These are phyloP conservation scores for Catunica adiposa DNA, from an alignment of 2,329 filamentous ascomycete species.

Conservation along the genomic window DNA sequence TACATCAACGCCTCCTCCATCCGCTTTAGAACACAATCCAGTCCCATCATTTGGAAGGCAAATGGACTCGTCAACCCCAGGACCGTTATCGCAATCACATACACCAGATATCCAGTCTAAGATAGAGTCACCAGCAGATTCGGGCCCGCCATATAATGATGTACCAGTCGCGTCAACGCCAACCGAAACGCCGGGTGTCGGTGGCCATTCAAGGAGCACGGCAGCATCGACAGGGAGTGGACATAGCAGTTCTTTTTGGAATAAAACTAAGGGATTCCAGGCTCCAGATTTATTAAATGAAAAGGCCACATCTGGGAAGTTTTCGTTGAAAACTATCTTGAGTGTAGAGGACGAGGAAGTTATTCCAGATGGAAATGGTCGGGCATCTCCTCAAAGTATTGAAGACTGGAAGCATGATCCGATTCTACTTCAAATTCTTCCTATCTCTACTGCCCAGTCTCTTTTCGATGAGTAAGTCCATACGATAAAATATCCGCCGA, in stretches of 20 bases:
- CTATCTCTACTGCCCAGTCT: not conserved
- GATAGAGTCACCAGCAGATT: conserved; percentile 4
- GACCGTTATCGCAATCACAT: not conserved
- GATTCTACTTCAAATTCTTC: not conserved
- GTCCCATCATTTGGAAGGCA: not conserved
- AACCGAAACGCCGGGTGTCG: not conserved
- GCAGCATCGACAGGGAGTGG: conserved; percentile 3
- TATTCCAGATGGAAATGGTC: not conserved
- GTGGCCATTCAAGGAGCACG: not conserved
- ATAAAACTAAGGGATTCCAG: conserved; percentile 18
- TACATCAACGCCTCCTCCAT: not conserved
- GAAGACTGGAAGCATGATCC: conserved; percentile 9
- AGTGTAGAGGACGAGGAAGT: conserved; percentile 15
- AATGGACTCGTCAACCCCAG: conserved; percentile 1
- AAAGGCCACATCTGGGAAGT: conserved; percentile 21
- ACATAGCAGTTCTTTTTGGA: conserved; percentile 9
- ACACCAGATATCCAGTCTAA: conserved; percentile 1
- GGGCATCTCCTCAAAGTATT: not conserved
- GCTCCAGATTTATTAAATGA: conserved; percentile 22
- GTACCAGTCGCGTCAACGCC: not conserved
- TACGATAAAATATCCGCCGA: not conserved
- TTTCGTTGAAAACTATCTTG: conserved; percentile 22
- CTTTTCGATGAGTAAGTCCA: conserved; percentile 8
- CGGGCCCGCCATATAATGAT: not conserved
- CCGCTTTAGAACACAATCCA: not conserved